Conservation (phyloP, 2,329 filamentous ascomycete genomes). For the Fusarium napiforme region DNA sequence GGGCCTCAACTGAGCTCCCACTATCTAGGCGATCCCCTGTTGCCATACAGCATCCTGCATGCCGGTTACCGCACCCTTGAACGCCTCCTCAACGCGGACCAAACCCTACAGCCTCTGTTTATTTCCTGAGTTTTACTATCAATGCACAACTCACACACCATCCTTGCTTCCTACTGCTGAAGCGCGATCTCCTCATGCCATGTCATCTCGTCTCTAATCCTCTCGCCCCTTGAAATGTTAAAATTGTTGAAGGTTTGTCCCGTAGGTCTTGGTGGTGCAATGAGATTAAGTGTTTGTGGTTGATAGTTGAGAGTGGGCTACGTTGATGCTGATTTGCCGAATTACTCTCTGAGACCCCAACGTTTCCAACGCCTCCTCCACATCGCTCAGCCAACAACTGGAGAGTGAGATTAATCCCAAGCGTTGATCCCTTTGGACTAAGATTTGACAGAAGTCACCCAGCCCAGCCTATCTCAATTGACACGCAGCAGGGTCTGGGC, state of each 20-base stretch:
- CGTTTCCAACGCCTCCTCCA: conserved; percentile 44
- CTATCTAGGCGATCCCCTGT: conserved; percentile 13
- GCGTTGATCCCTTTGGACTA: conserved; percentile 4
- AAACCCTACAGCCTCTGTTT: conserved; percentile 32
- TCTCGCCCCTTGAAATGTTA: neutral
- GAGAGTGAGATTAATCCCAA: conserved; percentile 28
- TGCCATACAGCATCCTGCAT: conserved; percentile 14
- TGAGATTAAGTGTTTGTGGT: neutral
- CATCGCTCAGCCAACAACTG: conserved; percentile 34
- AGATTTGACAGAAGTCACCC: conserved; percentile 20
- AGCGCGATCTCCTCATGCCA: neutral
- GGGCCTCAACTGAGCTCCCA: conserved; percentile 15
- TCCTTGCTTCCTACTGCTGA: neutral
- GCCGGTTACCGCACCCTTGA: conserved; percentile 11
- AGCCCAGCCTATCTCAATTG: conserved; percentile 8
- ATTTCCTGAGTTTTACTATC: conserved; percentile 1
- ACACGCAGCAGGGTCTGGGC: conserved; percentile 31
- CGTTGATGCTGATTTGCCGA: conserved; percentile 33
- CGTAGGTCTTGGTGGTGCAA: neutral
- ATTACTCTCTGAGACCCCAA: conserved; percentile 35
- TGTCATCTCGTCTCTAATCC: conserved; percentile 9
- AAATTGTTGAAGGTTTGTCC: neutral
- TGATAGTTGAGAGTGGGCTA: neutral
- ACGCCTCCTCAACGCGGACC: conserved; percentile 11
- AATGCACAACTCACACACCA: conserved; percentile 14